These are phyloP conservation scores for Fusarium xylarioides DNA, from an alignment of 2,329 filamentous ascomycete genomes.

Conservation along the genomic window DNA sequence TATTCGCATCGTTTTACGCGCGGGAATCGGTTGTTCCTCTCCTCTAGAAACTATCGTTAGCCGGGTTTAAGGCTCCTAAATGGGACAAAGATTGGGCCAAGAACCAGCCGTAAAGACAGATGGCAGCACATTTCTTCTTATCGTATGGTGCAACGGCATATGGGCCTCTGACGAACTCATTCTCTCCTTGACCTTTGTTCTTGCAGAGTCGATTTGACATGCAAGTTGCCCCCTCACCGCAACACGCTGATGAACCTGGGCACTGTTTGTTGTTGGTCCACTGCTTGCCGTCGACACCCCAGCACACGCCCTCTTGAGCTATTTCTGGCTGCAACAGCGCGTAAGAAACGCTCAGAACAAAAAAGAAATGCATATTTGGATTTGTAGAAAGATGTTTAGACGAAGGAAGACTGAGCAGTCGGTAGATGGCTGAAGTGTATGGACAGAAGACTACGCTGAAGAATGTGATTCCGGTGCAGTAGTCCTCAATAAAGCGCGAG, in stretches of 20 bases:
- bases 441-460: constrained; percentile 51
- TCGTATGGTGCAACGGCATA: constrained; percentile 26
- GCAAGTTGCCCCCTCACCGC: constrained; percentile 20
- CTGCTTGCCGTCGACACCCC: neutral
- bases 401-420: fast-evolving
- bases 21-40: constrained; percentile 18
- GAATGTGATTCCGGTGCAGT: constrained; percentile 54
- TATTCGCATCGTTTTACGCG: constrained; percentile 23
- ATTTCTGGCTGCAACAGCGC: neutral
- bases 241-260: constrained; percentile 22
- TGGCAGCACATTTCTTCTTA: constrained; percentile 17
- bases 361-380: neutral
- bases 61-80: neutral
- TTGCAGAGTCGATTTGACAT: constrained; percentile 31
- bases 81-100: fast-evolving
- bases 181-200: constrained; percentile 6
- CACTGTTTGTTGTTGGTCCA: constrained; percentile 15
- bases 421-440: constrained; percentile 33
- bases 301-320: neutral
- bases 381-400: neutral
- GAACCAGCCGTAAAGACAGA: constrained; percentile 23
- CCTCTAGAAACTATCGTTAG: neutral
- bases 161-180: constrained; percentile 26
- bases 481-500: constrained; percentile 50
- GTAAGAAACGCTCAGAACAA: fast-evolving